Conservation (phyloP, 257 asterid species). For the Nicotiana attenuata region DNA sequence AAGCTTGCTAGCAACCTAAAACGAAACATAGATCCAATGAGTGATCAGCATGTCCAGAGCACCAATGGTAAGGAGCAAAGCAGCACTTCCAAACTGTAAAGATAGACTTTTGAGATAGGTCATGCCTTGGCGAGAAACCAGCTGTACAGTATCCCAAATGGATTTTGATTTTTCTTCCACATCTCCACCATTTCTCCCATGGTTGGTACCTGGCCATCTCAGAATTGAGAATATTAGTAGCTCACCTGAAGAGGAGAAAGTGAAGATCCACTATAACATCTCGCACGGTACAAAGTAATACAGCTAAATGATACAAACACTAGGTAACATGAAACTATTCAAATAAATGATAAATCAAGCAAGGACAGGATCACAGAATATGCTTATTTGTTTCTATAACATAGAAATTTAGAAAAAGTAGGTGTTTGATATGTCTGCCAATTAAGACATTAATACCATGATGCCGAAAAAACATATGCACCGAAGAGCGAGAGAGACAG, state of each 20-base stretch:
- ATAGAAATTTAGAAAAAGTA: neutral
- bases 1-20: constrained; percentile 81
- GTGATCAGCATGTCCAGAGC: neutral
- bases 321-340: neutral
- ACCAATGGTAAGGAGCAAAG: neutral
- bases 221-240: neutral
- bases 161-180: constrained; percentile 93
- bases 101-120: neutral
- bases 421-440: neutral
- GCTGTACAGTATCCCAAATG: constrained; percentile 81
- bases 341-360: neutral
- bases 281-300: neutral
- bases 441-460: neutral
- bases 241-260: constrained; percentile 1
- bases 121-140: constrained; percentile 98
- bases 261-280: neutral
- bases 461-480: neutral
- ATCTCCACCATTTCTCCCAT: constrained; percentile 74
- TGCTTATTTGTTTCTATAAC: neutral
- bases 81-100: neutral
- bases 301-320: neutral
- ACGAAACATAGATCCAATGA: neutral
- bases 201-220: constrained; percentile 61
- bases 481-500: neutral
- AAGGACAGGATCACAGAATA: neutral